These are phyloP conservation scores for Stygiomarasmius scandens DNA, from an alignment of 1,284 basidiomycete species.

Conservation along the genomic window DNA sequence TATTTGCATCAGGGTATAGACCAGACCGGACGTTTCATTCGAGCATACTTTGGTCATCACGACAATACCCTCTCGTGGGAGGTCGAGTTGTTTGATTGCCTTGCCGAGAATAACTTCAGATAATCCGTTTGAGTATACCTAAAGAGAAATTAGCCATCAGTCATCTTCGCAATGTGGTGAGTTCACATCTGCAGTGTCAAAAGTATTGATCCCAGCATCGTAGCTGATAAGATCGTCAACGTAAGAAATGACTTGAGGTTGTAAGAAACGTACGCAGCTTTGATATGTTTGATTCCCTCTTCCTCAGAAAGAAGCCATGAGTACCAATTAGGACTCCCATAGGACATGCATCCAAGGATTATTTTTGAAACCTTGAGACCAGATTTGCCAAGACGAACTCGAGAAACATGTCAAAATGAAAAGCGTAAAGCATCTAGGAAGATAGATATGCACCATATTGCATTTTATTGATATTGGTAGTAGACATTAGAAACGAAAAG, in stretches of 20 bases:
- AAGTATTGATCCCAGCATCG: slow-evolving; percentile 58
- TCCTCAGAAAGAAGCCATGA: slow-evolving; percentile 61
- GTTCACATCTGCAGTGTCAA: slow-evolving; percentile 63
- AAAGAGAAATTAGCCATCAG: neutral
- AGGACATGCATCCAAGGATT: slow-evolving; percentile 52
- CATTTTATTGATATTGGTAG: neutral
- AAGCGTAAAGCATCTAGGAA: neutral
- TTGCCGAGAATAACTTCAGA: slow-evolving; percentile 79
- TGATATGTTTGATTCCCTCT: slow-evolving; percentile 63
- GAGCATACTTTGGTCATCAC: slow-evolving; percentile 70
- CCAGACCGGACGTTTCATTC: neutral
- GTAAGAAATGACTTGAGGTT: no score
- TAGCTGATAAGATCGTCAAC: neutral
- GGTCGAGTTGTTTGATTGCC: slow-evolving; percentile 70
- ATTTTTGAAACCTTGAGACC: slow-evolving; percentile 55
- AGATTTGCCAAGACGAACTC: slow-evolving; percentile 51
- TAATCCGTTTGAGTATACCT: slow-evolving; percentile 70
- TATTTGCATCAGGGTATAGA: neutral
- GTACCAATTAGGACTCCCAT: slow-evolving; percentile 50
- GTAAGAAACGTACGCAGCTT: slow-evolving; percentile 45
- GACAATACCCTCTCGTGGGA: slow-evolving; percentile 79
- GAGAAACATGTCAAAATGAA: neutral
- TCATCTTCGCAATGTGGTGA: neutral
- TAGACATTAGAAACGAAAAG: no score
- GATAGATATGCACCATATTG: neutral